These are phyloP conservation scores for Strobilomyces dryophilus DNA, from an alignment of 768 basidiomycete genomes.

Conservation along the genomic window DNA sequence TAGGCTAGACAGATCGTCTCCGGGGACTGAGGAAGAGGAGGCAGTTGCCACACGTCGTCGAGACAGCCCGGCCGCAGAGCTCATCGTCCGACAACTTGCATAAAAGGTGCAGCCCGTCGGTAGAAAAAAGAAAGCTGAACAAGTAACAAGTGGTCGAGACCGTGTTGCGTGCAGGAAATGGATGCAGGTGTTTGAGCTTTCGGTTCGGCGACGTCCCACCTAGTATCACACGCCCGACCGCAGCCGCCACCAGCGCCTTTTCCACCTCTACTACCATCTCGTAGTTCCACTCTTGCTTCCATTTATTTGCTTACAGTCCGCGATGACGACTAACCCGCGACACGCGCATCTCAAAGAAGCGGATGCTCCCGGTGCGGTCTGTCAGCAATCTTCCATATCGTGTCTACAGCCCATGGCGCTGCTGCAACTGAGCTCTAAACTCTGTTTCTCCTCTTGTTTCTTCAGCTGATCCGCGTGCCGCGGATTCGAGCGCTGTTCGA, in stretches of 20 bases:
- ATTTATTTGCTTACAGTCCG: neutral
- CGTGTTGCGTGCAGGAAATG: constrained; percentile 1
- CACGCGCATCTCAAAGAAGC: neutral
- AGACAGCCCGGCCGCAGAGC: constrained; percentile 50
- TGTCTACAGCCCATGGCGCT: neutral
- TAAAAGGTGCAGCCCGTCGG: constrained; percentile 10
- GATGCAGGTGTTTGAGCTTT: constrained; percentile 10
- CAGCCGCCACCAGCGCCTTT: neutral
- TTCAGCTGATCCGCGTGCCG: constrained; percentile 15
- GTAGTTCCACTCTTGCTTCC: neutral
- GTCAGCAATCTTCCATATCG: neutral
- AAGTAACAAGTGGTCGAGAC: constrained; percentile 6
- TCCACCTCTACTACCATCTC: neutral
- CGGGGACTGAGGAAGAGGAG: constrained; percentile 34
- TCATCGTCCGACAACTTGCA: constrained; percentile 37
- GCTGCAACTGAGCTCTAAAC: constrained; percentile 5
- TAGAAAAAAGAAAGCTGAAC: constrained; percentile 3
- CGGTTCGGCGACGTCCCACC: neutral
- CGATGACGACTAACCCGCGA: neutral
- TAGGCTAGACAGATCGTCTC: constrained; percentile 35
- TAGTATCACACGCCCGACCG: constrained; percentile 13
- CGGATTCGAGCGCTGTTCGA: neutral
- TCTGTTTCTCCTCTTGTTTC: constrained; percentile 13
- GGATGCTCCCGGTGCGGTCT: neutral
- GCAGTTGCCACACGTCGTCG: constrained; percentile 51